Conservation (phyloP, 2,329 filamentous ascomycete species). For the Chaetomiaceae sp. region DNA sequence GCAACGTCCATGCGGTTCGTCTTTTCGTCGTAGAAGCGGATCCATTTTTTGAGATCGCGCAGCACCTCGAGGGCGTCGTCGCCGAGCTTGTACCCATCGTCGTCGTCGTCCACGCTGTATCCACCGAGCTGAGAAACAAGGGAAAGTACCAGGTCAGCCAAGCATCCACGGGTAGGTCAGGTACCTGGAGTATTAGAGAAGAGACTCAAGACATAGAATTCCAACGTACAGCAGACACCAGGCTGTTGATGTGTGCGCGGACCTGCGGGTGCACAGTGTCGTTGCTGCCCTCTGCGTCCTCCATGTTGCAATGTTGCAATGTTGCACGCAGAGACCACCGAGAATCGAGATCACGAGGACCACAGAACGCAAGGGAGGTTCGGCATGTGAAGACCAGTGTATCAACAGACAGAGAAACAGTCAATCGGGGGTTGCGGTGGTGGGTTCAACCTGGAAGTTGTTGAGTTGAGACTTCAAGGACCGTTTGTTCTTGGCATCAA, state of each 20-base stretch:
- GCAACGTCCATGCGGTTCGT: constrained; percentile 92
- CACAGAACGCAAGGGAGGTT: background rate
- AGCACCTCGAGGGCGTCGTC: constrained; percentile 90
- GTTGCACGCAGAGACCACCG: too few relatives aligned
- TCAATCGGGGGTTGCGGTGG: background rate
- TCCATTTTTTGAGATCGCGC: constrained; percentile 91
- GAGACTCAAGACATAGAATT: too few relatives aligned
- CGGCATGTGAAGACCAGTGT: constrained; percentile 13
- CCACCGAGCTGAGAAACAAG: constrained; percentile 68
- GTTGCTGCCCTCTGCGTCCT: constrained; percentile 44
- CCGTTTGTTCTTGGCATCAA: background rate
- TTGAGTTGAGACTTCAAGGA: background rate
- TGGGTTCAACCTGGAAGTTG: background rate
- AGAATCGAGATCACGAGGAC: background rate
- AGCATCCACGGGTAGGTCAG: too few relatives aligned
- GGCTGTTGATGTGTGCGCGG: constrained; percentile 85
- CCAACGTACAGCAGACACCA: constrained; percentile 86
- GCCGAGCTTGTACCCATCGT: constrained; percentile 80
- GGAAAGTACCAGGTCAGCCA: too few relatives aligned
- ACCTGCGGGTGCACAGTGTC: constrained; percentile 85
- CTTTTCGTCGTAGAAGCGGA: constrained; percentile 91
- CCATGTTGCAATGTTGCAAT: constrained; percentile 49
- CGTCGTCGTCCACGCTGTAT: constrained; percentile 71
- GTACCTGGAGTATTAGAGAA: too few relatives aligned
- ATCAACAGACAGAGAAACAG: background rate